phyloP scores from a whole-genome alignment of 768 basidiomycete species.

The Jaapia argillacea region DNA sequence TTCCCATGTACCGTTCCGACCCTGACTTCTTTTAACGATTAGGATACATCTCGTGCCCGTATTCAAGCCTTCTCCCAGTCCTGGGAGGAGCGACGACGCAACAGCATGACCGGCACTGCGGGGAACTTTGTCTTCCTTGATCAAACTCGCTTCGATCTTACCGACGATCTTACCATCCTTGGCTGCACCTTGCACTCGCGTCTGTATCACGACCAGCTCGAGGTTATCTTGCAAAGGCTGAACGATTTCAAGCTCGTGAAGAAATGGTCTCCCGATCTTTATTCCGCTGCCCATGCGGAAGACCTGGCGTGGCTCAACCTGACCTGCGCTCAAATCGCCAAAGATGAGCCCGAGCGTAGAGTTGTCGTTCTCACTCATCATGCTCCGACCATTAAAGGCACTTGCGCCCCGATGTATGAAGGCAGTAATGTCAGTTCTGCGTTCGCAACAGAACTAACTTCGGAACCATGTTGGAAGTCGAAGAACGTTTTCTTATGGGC shows the following conservation, averaged over 20 bases:
- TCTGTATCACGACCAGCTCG: slow-evolving; percentile 18
- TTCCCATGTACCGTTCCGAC: neutral
- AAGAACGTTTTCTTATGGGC: slow-evolving; percentile 23
- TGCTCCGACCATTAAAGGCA: slow-evolving; percentile 26
- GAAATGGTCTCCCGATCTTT: slow-evolving; percentile 15
- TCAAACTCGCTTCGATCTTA: slow-evolving; percentile 23
- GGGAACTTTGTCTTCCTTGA: slow-evolving; percentile 24
- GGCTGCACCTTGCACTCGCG: slow-evolving; percentile 31
- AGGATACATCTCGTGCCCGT: too few species aligned
- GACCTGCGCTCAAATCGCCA: slow-evolving; percentile 14
- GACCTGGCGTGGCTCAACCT: slow-evolving; percentile 25
- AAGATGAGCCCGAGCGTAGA: slow-evolving; percentile 18
- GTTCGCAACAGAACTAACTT: slow-evolving; percentile 22
- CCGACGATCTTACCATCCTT: slow-evolving; percentile 23
- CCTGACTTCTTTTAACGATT: slow-evolving; percentile 3
- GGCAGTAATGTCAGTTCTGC: slow-evolving; percentile 17
- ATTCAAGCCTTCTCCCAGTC: slow-evolving; percentile 1
- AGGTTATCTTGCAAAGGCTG: slow-evolving; percentile 17
- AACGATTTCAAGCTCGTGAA: slow-evolving; percentile 25
- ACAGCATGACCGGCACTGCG: slow-evolving; percentile 1
- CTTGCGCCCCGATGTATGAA: slow-evolving; percentile 20
- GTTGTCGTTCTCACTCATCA: slow-evolving; percentile 30
- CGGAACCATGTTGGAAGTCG: slow-evolving; percentile 16
- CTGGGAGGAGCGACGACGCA: neutral
- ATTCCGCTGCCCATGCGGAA: slow-evolving; percentile 14